Conservation (phyloP, 805 yeast species). For the Hermanozyma aechmeae region DNA sequence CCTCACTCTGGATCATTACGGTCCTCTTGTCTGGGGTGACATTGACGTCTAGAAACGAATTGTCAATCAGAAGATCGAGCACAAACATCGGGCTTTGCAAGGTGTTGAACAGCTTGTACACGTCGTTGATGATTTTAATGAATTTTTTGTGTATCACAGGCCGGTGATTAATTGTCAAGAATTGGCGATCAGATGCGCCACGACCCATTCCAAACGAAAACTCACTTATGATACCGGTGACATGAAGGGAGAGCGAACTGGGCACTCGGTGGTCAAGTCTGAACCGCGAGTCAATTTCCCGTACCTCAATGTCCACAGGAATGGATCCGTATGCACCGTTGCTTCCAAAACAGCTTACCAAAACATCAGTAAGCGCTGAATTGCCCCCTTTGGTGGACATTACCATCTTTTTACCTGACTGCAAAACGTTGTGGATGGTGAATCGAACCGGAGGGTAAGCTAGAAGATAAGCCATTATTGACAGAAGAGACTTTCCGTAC, state of each 20-base stretch:
- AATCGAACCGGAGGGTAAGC: conserved; percentile 51
- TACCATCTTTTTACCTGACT: conserved; percentile 38
- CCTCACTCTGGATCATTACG: conserved; percentile 60
- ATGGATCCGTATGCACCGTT: conserved; percentile 51
- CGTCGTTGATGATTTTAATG: conserved; percentile 56
- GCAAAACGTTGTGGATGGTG: conserved; percentile 42
- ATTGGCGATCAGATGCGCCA: conserved; percentile 65
- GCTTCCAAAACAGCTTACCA: conserved; percentile 65
- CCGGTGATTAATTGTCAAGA: conserved; percentile 61
- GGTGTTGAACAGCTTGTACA: conserved; percentile 61
- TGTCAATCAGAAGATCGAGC: conserved; percentile 46
- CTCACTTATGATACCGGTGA: conserved; percentile 60
- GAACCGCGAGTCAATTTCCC: conserved; percentile 17
- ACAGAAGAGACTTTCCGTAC: conserved; percentile 53
- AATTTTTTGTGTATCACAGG: conserved; percentile 58
- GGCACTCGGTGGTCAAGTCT: conserved; percentile 11
- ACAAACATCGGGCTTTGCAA: conserved; percentile 67
- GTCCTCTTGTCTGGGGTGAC: conserved; percentile 87
- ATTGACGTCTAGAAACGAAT: conserved; percentile 63
- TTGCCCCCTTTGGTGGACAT: conserved; percentile 52
- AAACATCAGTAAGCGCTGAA: conserved; percentile 34
- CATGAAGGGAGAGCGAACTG: conserved; percentile 1
- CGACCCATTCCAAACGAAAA: conserved; percentile 68
- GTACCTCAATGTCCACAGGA: conserved; percentile 35
- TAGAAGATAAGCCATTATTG: conserved; percentile 62